phyloP scores from a whole-genome alignment of 106 monocot species.

The Acorus gramineus region DNA sequence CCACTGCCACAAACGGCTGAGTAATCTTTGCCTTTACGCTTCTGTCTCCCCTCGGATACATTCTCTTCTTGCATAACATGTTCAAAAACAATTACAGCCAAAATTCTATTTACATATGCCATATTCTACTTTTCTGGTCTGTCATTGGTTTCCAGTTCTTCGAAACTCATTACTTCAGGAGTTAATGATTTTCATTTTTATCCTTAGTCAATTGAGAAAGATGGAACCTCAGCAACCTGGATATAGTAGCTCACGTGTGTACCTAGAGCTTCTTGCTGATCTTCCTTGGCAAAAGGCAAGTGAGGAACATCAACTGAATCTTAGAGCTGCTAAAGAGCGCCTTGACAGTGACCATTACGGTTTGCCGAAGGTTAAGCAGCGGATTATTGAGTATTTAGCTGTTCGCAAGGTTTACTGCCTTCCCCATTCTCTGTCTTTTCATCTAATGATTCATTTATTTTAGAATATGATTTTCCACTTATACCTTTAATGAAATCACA shows the following conservation, averaged over 20 bases:
- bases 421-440: neutral
- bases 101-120: too few relatives aligned
- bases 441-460: neutral
- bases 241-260: too few relatives aligned
- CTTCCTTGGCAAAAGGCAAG: too few relatives aligned
- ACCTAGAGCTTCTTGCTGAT: too few relatives aligned
- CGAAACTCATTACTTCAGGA: neutral
- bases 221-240: too few relatives aligned
- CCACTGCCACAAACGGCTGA: too few relatives aligned
- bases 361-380: slow-evolving; percentile 3
- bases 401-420: neutral
- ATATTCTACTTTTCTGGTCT: too few relatives aligned
- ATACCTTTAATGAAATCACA: neutral
- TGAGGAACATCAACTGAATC: neutral
- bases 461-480: neutral
- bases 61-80: too few relatives aligned
- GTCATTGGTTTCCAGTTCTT: neutral
- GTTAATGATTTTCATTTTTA: neutral
- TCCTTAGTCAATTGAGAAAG: too few relatives aligned
- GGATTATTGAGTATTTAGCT: slow-evolving; percentile 10
- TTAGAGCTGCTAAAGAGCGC: slow-evolving; percentile 1
- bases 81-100: too few relatives aligned
- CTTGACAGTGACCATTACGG: slow-evolving; percentile 7
- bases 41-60: too few relatives aligned
- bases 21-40: too few relatives aligned